phyloP scores from a whole-genome alignment of 2,329 filamentous ascomycete genomes.

The Phialophora chinensis region DNA sequence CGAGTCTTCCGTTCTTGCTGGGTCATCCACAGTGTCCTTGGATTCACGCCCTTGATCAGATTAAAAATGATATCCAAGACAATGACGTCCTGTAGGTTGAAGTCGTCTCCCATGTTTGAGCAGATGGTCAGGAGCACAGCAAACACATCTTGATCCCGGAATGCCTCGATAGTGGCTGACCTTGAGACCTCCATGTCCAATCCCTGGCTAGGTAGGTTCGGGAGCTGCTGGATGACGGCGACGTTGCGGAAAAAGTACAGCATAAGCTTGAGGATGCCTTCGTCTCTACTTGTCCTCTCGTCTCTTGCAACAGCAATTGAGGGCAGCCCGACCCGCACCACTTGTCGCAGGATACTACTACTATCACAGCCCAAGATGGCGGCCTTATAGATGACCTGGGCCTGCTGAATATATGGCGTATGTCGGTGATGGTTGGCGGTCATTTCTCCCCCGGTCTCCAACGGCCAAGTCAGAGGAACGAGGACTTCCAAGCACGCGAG shows the following conservation, averaged over 20 bases:
- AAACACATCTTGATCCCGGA: constrained; percentile 89
- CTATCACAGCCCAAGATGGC: constrained; percentile 83
- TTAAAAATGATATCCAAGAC: constrained; percentile 92
- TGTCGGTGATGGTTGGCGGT: constrained; percentile 93
- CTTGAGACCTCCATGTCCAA: constrained; percentile 88
- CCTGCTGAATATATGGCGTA: constrained; percentile 83
- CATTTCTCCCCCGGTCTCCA: constrained; percentile 81
- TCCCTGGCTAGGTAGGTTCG: constrained; percentile 76
- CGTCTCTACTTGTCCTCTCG: constrained; percentile 79
- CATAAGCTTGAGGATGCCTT: constrained; percentile 89
- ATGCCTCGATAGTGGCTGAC: constrained; percentile 85
- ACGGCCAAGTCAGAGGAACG: constrained; percentile 91
- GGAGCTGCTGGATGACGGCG: constrained; percentile 78
- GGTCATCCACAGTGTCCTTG: constrained; percentile 83
- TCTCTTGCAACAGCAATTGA: constrained; percentile 79
- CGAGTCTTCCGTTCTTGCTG: constrained; percentile 72
- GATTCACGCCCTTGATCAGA: constrained; percentile 85
- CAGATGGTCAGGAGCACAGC: constrained; percentile 82
- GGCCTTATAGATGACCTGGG: constrained; percentile 88
- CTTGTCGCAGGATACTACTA: constrained; percentile 76
- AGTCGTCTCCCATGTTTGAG: constrained; percentile 93
- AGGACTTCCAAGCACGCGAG: constrained; percentile 88
- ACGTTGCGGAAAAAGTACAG: constrained; percentile 90
- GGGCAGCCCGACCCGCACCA: constrained; percentile 80
- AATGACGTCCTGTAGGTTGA: constrained; percentile 85